A percentile compares a stretch with the other conserved stretches of the same genome.
Conservation (phyloP, 1,284 basidiomycete species). For the Filobasidium uniguttulatum region DNA sequence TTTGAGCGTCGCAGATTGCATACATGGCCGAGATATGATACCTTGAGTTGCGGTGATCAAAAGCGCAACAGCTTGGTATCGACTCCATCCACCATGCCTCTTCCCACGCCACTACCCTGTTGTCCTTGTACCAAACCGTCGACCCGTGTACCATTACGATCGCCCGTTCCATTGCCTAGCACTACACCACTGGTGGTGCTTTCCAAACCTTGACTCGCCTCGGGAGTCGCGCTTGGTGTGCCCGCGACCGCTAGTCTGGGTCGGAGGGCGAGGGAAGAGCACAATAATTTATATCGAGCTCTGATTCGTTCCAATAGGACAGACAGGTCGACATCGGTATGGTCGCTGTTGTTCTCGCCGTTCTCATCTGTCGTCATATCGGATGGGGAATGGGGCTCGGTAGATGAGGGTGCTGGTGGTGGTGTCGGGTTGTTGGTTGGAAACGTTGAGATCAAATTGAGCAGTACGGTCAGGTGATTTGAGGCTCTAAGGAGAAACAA, state of each 20-base stretch:
- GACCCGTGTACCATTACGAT: no score
- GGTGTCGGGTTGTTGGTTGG: conserved; percentile 55
- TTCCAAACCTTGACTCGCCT: not conserved
- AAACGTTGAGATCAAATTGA: conserved; percentile 60
- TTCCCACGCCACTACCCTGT: not conserved
- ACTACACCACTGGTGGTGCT: not conserved
- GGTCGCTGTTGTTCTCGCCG: conserved; percentile 25
- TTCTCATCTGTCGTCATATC: conserved; percentile 5
- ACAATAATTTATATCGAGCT: conserved; percentile 73
- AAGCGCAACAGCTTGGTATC: conserved; percentile 1
- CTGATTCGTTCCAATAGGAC: conserved; percentile 69
- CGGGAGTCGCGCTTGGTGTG: not conserved
- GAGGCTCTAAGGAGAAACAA: conserved; percentile 40
- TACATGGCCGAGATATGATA: no score
- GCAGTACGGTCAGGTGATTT: conserved; percentile 53
- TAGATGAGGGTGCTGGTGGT: conserved; percentile 3
- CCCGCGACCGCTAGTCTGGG: conserved; percentile 39
- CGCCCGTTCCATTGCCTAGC: no score
- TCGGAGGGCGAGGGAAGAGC: conserved; percentile 63
- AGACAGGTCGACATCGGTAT: conserved; percentile 42
- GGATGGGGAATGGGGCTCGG: not conserved
- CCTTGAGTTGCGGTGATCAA: no score
- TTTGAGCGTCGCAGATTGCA: no score
- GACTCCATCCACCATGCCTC: not conserved
- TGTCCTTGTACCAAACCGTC: not conserved